Conservation (phyloP, 768 basidiomycete species). For the Agrocybe pediades region DNA sequence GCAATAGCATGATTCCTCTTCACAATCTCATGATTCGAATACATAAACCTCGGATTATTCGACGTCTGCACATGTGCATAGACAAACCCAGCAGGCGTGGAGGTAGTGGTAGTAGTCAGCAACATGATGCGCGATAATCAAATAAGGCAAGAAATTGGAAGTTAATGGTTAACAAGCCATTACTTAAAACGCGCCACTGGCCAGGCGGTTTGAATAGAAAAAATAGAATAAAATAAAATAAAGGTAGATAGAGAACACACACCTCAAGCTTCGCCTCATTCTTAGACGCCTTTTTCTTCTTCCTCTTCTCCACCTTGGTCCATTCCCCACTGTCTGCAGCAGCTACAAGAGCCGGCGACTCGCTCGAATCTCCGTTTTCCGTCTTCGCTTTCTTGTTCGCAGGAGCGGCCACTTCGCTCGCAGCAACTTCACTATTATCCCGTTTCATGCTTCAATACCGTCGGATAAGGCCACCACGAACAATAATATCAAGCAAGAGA, state of each 20-base stretch:
- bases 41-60: slow-evolving; percentile 77
- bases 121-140: slow-evolving; percentile 12
- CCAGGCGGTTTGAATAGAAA: not conserved
- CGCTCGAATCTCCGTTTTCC: slow-evolving; percentile 1
- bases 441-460: slow-evolving; percentile 9
- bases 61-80: slow-evolving; percentile 32
- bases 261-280: slow-evolving; percentile 60
- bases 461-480: too few relatives aligned
- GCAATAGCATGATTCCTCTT: slow-evolving; percentile 74
- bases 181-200: too few relatives aligned
- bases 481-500: too few relatives aligned
- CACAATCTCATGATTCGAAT: slow-evolving; percentile 73
- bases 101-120: slow-evolving; percentile 15
- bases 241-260: slow-evolving; percentile 19
- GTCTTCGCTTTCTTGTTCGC: slow-evolving; percentile 20
- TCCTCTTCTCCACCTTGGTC: slow-evolving; percentile 75
- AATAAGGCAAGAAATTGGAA: slow-evolving; percentile 3
- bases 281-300: slow-evolving; percentile 69
- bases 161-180: too few relatives aligned
- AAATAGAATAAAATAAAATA: slow-evolving; percentile 4
- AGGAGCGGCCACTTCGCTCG: not conserved
- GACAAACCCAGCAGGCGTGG: too few relatives aligned
- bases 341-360: not conserved
- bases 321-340: slow-evolving; percentile 35
- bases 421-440: not conserved